Evolutionary conservation across 345 rosid genomes (phyloP).

Genomic region (Clausena lansium): DNA sequence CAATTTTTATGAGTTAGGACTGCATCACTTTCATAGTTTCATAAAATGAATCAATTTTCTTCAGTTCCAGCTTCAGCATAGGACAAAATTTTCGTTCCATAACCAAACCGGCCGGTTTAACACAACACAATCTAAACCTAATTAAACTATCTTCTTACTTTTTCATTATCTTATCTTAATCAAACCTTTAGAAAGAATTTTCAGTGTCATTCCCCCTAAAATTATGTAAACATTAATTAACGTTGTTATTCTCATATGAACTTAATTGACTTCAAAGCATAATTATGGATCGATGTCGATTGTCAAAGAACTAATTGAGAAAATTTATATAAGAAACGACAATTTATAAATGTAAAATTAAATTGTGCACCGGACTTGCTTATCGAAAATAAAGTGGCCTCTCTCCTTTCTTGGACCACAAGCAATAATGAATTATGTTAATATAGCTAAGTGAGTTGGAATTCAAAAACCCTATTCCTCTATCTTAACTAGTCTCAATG

Average conservation of each 20-base stretch:
- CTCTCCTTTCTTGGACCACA: constrained; percentile 27
- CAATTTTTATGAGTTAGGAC: neutral
- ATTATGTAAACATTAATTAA: too few relatives aligned
- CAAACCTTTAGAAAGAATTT: too few relatives aligned
- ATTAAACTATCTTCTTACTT: neutral
- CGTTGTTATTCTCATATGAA: too few relatives aligned
- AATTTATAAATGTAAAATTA: neutral
- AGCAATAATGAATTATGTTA: neutral
- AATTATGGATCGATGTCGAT: neutral
- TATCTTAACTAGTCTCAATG: neutral
- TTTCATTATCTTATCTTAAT: too few relatives aligned
- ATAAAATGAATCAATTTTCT: neutral
- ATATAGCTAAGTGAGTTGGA: constrained; percentile 1
- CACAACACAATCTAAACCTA: neutral
- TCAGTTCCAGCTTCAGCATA: neutral
- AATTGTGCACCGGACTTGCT: neutral
- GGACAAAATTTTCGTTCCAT: constrained; percentile 22
- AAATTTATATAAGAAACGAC: neutral
- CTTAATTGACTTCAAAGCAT: too few relatives aligned
- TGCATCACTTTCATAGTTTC: constrained; percentile 1
- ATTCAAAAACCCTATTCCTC: neutral
- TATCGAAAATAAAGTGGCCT: neutral
- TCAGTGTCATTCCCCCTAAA: too few relatives aligned
- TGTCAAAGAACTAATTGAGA: neutral
- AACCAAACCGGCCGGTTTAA: neutral